phyloP scores from a whole-genome alignment of 306 rosid genomes.

The Dalbergia cultrata region DNA sequence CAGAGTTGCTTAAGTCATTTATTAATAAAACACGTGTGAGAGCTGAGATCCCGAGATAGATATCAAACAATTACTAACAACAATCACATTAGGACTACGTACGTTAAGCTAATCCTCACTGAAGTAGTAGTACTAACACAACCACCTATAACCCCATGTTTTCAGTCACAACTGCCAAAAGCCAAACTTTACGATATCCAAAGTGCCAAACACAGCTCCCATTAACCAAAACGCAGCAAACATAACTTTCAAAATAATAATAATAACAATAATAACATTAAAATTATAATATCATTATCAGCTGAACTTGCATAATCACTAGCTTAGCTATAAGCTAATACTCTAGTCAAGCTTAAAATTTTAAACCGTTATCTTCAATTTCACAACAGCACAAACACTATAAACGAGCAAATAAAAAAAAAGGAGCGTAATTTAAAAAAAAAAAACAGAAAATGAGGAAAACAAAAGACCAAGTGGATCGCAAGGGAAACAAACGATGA shows the following conservation, averaged over 20 bases:
- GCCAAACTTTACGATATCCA: background rate
- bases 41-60: background rate
- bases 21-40: constrained; percentile 2
- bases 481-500: constrained; percentile 32
- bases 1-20: constrained; percentile 3
- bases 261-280: background rate
- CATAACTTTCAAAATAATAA: background rate
- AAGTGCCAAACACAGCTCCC: constrained; percentile 16
- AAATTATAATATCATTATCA: background rate
- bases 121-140: background rate
- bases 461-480: constrained; percentile 42
- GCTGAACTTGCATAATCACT: constrained; percentile 23
- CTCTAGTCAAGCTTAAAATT: constrained; percentile 37
- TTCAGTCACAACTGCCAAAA: constrained; percentile 5
- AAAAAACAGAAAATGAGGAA: constrained; percentile 19
- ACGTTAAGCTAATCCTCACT: constrained; percentile 19
- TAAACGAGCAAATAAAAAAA: background rate
- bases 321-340: constrained; percentile 17
- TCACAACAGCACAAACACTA: constrained; percentile 4
- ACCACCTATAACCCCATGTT: background rate
- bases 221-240: constrained; percentile 7
- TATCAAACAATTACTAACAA: background rate
- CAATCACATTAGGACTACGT: background rate
- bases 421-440: background rate
- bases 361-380: constrained; percentile 10